Base-by-base conservation (phyloP, 305 asterid genomes). In the Ajuga reptans region DNA sequence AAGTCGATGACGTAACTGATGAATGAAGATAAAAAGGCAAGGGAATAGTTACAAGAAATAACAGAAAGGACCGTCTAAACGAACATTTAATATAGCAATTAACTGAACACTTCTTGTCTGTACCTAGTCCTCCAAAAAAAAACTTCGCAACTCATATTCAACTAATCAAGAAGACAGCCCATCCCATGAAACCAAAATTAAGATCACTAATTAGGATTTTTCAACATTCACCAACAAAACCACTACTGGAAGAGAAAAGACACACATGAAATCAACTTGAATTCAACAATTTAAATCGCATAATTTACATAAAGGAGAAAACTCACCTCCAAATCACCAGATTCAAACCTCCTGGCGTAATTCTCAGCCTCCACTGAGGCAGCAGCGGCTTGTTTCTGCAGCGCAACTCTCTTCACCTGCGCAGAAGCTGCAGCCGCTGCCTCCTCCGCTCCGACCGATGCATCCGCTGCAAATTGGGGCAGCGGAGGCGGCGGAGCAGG, bases 351-450 rank as follows among this genome's bases (percentile, higher is more conserved):
- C 78, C 91, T 78, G 9, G 83, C 97, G 50, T 75, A 82, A 82
- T 89, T 91, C 91, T 94, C 99, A 39, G 93, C 96, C 75, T 75
- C 92, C 76, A 82, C 17, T 9, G 96, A 93, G 3, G 95, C 89
- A 10, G 89, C 96, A n/a, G 91, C 95, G 10, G 93, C 96, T 75
- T 85, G 87, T 80, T 89, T 94, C 95, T 89, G 96, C 89, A 94
- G 79, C 66, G 86, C 96, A 34, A 52, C 80, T 72, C 96, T 86
- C 86, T 91, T 91, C 46, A 80, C 86, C 87, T 81, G 89, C 11
- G 95, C 93, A 12, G 89, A 85, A 15, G 85, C 87, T 53, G 85
- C 87, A 78, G 78, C 87, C 69, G 64, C 87, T 49, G 46, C 85
- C 66, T 73, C 82, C 50, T 37, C 74, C 42, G 24, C 74, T 54